Percentiles rank a stretch among this genome's conserved stretches.
phyloP scores from a whole-genome alignment of 202 grass and related monocot species.

The Schoenoplectus triqueter region DNA sequence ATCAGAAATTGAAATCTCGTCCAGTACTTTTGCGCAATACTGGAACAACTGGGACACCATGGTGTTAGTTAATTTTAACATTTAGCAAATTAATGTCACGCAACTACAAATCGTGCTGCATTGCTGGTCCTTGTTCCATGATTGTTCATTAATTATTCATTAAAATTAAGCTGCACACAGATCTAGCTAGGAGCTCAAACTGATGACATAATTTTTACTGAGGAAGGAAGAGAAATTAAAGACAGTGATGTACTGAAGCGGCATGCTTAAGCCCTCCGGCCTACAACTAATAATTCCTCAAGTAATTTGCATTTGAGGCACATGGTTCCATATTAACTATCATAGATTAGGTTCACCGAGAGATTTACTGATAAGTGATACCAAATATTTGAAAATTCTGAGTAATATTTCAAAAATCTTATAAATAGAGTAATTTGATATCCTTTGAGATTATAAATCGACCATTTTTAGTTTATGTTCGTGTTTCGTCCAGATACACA shows the following conservation, averaged over 20 bases:
- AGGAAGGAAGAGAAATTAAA: not conserved
- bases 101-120: no score
- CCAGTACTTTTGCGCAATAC: not conserved
- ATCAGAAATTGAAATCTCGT: not conserved
- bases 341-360: no score
- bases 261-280: constrained; percentile 1
- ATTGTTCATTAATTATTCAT: not conserved
- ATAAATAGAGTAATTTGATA: no score
- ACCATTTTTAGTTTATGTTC: no score
- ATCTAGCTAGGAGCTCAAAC: not conserved
- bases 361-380: no score
- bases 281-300: not conserved
- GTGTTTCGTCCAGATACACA: no score
- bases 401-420: no score
- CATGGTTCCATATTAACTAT: not conserved
- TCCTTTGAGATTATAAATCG: no score
- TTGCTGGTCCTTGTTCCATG: no score
- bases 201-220: constrained; percentile 18
- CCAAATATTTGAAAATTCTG: no score
- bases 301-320: constrained; percentile 12
- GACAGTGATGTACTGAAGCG: not conserved
- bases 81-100: constrained; percentile 22
- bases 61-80: not conserved
- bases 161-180: not conserved
- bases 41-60: not conserved